Percentiles rank a stretch among this genome's conserved stretches.
Evolutionary conservation across 2,329 filamentous ascomycete species (phyloP).

Genomic region (Nemania diffusa): DNA sequence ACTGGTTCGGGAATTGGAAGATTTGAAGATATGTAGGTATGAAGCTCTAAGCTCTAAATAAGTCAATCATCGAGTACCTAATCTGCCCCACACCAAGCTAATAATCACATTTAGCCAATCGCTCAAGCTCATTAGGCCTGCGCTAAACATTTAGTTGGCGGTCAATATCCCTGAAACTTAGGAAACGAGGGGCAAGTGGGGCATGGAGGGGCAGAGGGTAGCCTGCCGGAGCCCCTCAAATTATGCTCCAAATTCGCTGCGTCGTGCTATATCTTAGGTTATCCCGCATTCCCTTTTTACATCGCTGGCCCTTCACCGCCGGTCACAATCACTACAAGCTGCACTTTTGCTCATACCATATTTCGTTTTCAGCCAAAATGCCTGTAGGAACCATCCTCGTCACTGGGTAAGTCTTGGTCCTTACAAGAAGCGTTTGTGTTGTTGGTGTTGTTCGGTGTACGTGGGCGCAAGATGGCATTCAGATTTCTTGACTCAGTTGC

Average conservation of each 20-base stretch:
- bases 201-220: constrained; percentile 26
- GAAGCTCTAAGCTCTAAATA: no score
- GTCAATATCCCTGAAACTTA: constrained; percentile 7
- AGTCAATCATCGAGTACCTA: not conserved
- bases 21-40: no score
- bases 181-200: constrained; percentile 11
- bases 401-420: constrained; percentile 75
- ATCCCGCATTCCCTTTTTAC: constrained; percentile 5
- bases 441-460: not conserved
- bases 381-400: constrained; percentile 87
- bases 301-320: constrained; percentile 2
- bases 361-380: constrained; percentile 62
- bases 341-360: constrained; percentile 4
- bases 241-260: constrained; percentile 23
- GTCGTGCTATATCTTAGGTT: constrained; percentile 11
- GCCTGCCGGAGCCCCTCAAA: constrained; percentile 28
- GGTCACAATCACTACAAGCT: not conserved
- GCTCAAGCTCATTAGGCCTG: not conserved
- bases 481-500: not conserved
- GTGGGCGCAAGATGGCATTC: not conserved
- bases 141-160: not conserved
- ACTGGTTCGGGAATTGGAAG: no score
- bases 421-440: not conserved
- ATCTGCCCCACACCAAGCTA: not conserved
- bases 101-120: constrained; percentile 19